A percentile compares a stretch with the other conserved stretches of the same genome.
Conservation (phyloP, 345 rosid genomes). For the Cardamine occulta region DNA sequence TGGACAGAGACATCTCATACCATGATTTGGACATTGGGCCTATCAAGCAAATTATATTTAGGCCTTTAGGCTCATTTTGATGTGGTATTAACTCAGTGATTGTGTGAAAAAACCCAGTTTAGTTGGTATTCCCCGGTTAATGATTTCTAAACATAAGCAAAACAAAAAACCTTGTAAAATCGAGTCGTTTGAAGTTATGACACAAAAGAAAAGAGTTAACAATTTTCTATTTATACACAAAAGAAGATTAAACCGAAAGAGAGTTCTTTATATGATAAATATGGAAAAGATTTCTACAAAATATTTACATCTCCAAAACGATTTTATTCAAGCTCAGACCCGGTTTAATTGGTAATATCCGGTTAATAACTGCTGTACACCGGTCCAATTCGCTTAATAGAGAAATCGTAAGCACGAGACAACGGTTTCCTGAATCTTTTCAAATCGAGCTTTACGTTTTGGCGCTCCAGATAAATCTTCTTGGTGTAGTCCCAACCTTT, state of each 20-base stretch:
- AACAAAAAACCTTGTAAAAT: background rate
- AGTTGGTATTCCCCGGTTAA: background rate
- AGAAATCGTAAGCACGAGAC: conserved; percentile 52
- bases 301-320: background rate
- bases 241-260: no score
- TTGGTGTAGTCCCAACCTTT: conserved; percentile 85
- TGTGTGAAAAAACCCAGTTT: background rate
- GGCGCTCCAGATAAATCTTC: conserved; percentile 69
- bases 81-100: background rate
- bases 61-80: background rate
- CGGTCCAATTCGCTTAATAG: background rate
- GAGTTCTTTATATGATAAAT: no score
- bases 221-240: background rate
- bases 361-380: background rate
- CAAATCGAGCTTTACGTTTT: conserved; percentile 59
- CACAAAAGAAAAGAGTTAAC: background rate
- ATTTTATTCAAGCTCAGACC: background rate
- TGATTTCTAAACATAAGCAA: background rate
- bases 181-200: background rate
- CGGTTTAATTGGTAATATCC: background rate
- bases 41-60: background rate
- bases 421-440: conserved; percentile 58
- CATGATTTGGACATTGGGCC: conserved; percentile 3
- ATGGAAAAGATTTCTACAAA: background rate
- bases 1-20: background rate